phyloP scores from a whole-genome alignment of 2,329 filamentous ascomycete species.

The Pseudovirgaria hyperparasitica region DNA sequence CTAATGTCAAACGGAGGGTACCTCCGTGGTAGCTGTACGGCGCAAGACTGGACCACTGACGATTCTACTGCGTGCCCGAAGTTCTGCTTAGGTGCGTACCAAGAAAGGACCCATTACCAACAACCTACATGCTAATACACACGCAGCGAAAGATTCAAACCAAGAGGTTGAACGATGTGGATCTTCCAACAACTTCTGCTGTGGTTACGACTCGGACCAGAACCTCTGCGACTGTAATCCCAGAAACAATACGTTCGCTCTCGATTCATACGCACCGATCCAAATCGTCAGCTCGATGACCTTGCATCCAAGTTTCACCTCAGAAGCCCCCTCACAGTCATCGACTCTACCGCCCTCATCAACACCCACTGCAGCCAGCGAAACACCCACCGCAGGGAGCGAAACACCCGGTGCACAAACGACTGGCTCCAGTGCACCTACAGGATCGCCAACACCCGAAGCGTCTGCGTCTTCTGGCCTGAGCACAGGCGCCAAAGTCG shows the following conservation, averaged over 20 bases:
- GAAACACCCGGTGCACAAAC: too few species aligned
- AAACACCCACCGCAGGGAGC: neutral
- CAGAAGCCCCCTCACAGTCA: neutral
- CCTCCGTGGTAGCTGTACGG: conserved; percentile 1
- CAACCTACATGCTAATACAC: neutral
- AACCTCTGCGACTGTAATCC: neutral
- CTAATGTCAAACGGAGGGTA: neutral
- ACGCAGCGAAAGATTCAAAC: neutral
- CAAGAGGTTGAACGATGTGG: conserved; percentile 1
- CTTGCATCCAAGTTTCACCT: neutral
- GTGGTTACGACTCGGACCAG: conserved; percentile 1
- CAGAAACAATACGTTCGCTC: conserved; percentile 2
- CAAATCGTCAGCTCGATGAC: neutral
- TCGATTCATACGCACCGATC: neutral
- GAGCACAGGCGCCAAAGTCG: neutral
- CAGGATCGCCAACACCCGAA: neutral
- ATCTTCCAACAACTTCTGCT: neutral
- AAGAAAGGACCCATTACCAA: neutral
- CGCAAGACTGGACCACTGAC: conserved; percentile 1
- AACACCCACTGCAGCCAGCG: neutral
- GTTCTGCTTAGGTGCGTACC: conserved; percentile 2
- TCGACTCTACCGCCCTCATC: neutral
- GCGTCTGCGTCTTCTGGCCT: neutral
- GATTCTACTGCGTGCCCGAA: conserved; percentile 1
- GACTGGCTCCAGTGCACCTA: too few species aligned